Base-by-base conservation (phyloP, 2,329 filamentous ascomycete genomes). In the Calonectria honghensis region DNA sequence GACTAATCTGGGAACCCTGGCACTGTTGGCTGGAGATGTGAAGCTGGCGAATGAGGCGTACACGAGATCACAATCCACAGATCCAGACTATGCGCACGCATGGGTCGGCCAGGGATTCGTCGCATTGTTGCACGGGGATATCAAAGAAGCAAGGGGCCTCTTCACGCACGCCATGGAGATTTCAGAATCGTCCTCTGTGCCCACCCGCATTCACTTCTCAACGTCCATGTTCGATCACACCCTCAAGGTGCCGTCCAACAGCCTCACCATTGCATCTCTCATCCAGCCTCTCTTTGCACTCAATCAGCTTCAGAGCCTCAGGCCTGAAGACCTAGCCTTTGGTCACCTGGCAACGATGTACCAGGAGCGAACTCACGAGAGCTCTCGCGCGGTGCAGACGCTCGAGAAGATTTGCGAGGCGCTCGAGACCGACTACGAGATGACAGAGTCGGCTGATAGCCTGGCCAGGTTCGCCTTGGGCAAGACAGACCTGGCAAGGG, bases 141-240 rank as follows among this genome's bases (percentile, higher is more conserved):
- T 87, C 0, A 92, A 91, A 75, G 96, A 98, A 85, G 96, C 96
- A 1, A 90, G 95, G 29, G 93, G 93, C 14, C 90, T 98, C 13
- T 98, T 98, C 82, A 96, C 95, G 1, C 97, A 99, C 82, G 96
- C 97, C 0, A 97, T 98, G 87, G 96, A 98, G 76, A 96, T 99
- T 64, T 93, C 95, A 0, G 94, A 95, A 75, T 93, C 95, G 0
- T 94, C 94, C 0, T 93, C 94, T 0, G 84, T 93, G 3, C 88
- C 95, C 6, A 92, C 93, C 0, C 94, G 96, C 82, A 91, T 93
- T 37, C 94, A 96, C 82, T 98, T 96, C 82, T 90, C 95, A 0
- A 87, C 94, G 0, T 94, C 95, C 1, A 89, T 94, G 63, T 98
- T 99, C 82, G 96, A 99, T 80, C 89, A 95, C 77, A 88, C 98